A percentile compares a stretch with the other conserved stretches of the same genome.
phyloP scores from a whole-genome alignment of 768 basidiomycete genomes.

The Suillus clintonianus region DNA sequence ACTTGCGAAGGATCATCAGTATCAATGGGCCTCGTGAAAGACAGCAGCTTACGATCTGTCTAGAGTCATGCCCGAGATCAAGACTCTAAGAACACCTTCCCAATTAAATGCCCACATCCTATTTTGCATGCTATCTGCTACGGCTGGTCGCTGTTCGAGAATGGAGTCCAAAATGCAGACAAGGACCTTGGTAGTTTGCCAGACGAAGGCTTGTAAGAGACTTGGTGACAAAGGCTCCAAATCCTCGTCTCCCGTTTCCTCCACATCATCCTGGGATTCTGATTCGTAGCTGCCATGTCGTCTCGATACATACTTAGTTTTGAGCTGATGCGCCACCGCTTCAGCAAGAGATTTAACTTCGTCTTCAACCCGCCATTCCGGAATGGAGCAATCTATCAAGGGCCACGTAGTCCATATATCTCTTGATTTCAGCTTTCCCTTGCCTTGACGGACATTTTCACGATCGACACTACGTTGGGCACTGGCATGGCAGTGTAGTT shows the following conservation, averaged over 20 bases:
- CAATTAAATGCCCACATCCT: slow-evolving; percentile 63
- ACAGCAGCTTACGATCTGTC: slow-evolving; percentile 24
- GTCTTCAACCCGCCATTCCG: slow-evolving; percentile 73
- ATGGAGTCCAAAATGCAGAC: slow-evolving; percentile 54
- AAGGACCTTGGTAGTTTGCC: slow-evolving; percentile 46
- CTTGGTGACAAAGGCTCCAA: slow-evolving; percentile 28
- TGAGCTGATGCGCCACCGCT: slow-evolving; percentile 31
- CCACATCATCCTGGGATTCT: slow-evolving; percentile 20
- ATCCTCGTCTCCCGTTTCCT: slow-evolving; percentile 30
- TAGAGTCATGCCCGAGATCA: slow-evolving; percentile 43
- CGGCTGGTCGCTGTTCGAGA: slow-evolving; percentile 55
- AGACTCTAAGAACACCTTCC: slow-evolving; percentile 59
- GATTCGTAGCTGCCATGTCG: slow-evolving; percentile 7
- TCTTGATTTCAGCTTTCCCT: slow-evolving; percentile 15
- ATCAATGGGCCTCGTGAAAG: slow-evolving; percentile 10
- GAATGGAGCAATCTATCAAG: slow-evolving; percentile 63
- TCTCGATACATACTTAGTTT: background rate
- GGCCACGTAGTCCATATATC: slow-evolving; percentile 82
- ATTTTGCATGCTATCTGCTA: slow-evolving; percentile 63
- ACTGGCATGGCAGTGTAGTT: slow-evolving; percentile 39
- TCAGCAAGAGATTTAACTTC: slow-evolving; percentile 57
- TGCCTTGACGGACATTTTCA: slow-evolving; percentile 30
- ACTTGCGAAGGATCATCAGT: slow-evolving; percentile 7
- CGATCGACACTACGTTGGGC: slow-evolving; percentile 4
- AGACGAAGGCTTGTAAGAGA: slow-evolving; percentile 40